phyloP scores from a whole-genome alignment of 768 basidiomycete genomes.

The Hirschioporus abietinus region DNA sequence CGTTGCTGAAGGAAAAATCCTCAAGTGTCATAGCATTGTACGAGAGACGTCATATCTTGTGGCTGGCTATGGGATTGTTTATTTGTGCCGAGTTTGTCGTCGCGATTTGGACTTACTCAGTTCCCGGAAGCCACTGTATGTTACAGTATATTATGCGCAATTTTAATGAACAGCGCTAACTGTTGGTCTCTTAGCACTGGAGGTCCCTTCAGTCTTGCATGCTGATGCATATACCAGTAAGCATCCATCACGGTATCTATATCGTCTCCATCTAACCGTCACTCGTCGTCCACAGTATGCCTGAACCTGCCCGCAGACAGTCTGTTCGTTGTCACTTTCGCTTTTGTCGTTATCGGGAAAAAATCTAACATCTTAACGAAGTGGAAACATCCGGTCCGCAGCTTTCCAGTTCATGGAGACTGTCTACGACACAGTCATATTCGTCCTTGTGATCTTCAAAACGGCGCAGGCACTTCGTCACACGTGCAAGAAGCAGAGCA shows the following conservation, averaged over 20 bases:
- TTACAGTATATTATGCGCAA: neutral
- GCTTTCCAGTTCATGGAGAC: slow-evolving; percentile 2
- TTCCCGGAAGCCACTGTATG: neutral
- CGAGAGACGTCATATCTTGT: neutral
- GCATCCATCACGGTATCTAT: neutral
- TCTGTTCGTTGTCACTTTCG: neutral
- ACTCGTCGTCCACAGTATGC: neutral
- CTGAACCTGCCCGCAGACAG: neutral
- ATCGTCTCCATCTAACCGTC: neutral
- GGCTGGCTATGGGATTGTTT: neutral
- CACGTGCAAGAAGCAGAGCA: neutral
- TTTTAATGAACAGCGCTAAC: neutral
- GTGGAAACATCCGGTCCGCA: neutral
- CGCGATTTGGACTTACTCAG: neutral
- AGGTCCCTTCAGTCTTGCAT: neutral
- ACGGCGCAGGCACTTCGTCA: neutral
- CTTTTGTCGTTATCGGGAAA: neutral
- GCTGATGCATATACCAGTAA: neutral
- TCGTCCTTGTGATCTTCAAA: neutral
- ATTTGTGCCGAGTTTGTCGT: neutral
- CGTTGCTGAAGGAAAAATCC: neutral
- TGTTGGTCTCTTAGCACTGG: neutral
- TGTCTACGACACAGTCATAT: neutral
- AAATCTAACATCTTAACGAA: neutral
- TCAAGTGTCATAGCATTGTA: neutral